Percentiles rank a stretch among this genome's conserved stretches.
These are phyloP conservation scores for Geranomyces michiganensis DNA, from an alignment of 192 early-diverging fungal genomes.

Conservation along the genomic window DNA sequence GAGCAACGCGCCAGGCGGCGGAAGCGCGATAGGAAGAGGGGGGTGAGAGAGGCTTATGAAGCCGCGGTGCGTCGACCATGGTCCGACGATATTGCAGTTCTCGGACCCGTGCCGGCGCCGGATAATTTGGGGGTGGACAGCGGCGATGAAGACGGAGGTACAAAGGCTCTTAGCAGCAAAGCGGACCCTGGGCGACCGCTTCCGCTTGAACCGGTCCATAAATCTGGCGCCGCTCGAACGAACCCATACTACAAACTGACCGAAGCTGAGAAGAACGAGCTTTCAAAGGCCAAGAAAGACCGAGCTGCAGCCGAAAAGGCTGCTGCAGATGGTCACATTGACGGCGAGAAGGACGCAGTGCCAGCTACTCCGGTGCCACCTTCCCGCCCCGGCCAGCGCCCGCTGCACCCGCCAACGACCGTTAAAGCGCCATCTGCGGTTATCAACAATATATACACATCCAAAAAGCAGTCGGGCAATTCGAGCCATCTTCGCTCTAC, in stretches of 20 bases:
- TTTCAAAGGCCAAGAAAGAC: constrained; percentile 61
- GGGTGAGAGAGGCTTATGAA: neutral
- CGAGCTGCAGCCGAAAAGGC: constrained; percentile 29
- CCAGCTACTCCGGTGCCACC: constrained; percentile 10
- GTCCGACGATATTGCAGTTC: neutral
- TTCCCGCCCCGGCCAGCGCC: neutral
- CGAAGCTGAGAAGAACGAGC: constrained; percentile 57
- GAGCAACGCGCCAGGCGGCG: constrained; percentile 5
- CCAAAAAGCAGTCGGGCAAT: constrained; percentile 16
- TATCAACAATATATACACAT: constrained; percentile 31
- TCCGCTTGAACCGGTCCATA: constrained; percentile 39
- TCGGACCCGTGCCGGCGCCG: neutral
- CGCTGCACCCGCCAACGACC: constrained; percentile 45
- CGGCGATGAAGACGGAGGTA: too few relatives aligned
- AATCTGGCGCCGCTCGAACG: constrained; percentile 80
- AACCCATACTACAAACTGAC: constrained; percentile 77
- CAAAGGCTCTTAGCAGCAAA: too few relatives aligned
- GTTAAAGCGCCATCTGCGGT: constrained; percentile 46
- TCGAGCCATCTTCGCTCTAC: constrained; percentile 30
- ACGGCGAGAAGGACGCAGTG: neutral
- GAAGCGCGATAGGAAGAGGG: neutral
- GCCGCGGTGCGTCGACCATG: neutral
- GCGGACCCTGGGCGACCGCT: neutral
- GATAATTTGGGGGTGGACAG: too few relatives aligned
- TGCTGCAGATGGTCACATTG: neutral